These are phyloP conservation scores for Aureobasidium sp. DNA, from an alignment of 2,329 filamentous ascomycete genomes.

Conservation along the genomic window DNA sequence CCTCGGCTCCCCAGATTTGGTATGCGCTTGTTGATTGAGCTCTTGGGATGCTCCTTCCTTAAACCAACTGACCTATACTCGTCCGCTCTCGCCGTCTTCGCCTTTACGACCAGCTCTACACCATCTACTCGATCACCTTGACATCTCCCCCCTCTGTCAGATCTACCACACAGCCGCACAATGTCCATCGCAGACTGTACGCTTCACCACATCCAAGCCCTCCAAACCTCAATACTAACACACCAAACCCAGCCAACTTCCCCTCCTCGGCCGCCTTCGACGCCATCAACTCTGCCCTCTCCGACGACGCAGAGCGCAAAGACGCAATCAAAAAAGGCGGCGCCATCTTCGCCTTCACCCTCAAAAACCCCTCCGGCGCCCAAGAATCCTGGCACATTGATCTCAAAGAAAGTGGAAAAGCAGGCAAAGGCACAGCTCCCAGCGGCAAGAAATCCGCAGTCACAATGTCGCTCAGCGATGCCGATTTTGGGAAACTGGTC, in stretches of 20 bases:
- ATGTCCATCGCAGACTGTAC: constrained; percentile 10
- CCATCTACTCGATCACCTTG: neutral
- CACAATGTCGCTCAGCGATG: constrained; percentile 75
- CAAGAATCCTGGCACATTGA: constrained; percentile 90
- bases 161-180: neutral
- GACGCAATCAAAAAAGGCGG: constrained; percentile 84
- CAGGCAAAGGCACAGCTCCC: constrained; percentile 65
- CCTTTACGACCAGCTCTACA: neutral
- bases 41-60: neutral
- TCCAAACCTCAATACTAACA: neutral
- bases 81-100: neutral
- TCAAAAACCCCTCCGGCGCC: constrained; percentile 80
- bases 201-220: neutral
- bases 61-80: neutral
- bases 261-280: constrained; percentile 91
- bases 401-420: constrained; percentile 80
- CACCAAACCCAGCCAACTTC: constrained; percentile 42
- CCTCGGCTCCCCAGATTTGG: constrained; percentile 11
- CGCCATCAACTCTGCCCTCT: constrained; percentile 67
- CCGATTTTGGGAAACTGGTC: constrained; percentile 79
- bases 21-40: neutral
- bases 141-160: too few relatives aligned
- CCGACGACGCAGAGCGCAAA: constrained; percentile 67
- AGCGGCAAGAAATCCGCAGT: constrained; percentile 77
- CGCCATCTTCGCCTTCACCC: constrained; percentile 80